These are phyloP conservation scores for Rhodosporidiobolus sp. DNA, from an alignment of 768 basidiomycete genomes.

Conservation along the genomic window DNA sequence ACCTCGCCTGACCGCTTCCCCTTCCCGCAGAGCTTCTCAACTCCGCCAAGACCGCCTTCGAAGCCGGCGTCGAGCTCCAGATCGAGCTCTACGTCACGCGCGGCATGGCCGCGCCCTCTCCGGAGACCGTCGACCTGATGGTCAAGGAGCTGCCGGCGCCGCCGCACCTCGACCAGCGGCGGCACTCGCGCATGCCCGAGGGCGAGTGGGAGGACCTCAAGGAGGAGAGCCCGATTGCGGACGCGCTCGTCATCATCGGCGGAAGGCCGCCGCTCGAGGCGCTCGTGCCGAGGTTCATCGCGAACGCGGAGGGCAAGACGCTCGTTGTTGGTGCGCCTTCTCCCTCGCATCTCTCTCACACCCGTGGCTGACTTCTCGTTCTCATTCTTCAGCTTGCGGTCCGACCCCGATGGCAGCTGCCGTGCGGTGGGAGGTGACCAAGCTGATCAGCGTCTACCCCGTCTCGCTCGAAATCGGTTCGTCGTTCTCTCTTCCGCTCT, in stretches of 20 bases:
- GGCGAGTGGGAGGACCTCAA: slow-evolving; percentile 12
- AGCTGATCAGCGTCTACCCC: slow-evolving; percentile 19
- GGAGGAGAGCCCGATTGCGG: slow-evolving; percentile 24
- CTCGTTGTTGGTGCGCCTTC: slow-evolving; percentile 27
- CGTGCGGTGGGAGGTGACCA: slow-evolving; percentile 25
- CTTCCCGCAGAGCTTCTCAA: background rate
- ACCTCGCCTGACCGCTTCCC: background rate
- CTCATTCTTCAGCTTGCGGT: slow-evolving; percentile 9
- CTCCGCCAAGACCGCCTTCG: slow-evolving; percentile 32
- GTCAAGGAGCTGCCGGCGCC: slow-evolving; percentile 30
- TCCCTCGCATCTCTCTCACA: background rate
- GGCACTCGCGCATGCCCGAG: slow-evolving; percentile 9
- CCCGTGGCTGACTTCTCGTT: background rate
- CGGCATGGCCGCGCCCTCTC: slow-evolving; percentile 22
- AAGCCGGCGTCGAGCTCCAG: slow-evolving; percentile 29
- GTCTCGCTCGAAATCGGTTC: slow-evolving; percentile 32
- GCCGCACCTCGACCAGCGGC: slow-evolving; percentile 20
- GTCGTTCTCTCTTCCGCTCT: no score
- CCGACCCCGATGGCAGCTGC: slow-evolving; percentile 20
- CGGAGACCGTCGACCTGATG: slow-evolving; percentile 29
- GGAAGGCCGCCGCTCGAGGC: slow-evolving; percentile 14
- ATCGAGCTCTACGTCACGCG: slow-evolving; percentile 33
- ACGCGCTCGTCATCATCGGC: slow-evolving; percentile 18
- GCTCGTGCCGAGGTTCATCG: slow-evolving; percentile 23
- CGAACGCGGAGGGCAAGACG: slow-evolving; percentile 19